Percentiles rank a stretch among this genome's conserved stretches.
Evolutionary conservation across 2,329 filamentous ascomycete genomes (phyloP).

Genomic region (Colletotrichum sp.): DNA sequence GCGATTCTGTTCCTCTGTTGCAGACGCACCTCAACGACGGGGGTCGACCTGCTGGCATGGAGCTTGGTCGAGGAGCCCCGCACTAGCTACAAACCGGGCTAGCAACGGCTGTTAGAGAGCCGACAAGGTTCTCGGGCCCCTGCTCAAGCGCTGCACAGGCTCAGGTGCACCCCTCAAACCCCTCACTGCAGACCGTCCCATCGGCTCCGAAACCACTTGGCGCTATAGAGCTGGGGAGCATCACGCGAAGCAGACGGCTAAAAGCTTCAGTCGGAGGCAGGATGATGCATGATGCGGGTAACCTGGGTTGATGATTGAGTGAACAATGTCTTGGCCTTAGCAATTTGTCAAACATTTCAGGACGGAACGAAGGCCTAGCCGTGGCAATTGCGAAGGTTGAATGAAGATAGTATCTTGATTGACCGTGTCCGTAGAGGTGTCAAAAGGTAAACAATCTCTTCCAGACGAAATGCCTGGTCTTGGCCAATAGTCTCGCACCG

Average conservation of each 20-base stretch:
- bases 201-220: not conserved
- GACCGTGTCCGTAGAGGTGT: not conserved
- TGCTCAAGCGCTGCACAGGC: not conserved
- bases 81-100: constrained; percentile 19
- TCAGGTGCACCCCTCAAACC: not conserved
- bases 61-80: constrained; percentile 18
- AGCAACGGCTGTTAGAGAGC: constrained; percentile 7
- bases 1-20: not conserved
- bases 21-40: not conserved
- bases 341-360: not conserved
- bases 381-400: not conserved
- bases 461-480: not conserved
- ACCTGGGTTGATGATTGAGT: not conserved
- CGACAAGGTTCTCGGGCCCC: constrained; percentile 13
- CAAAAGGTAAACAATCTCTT: not conserved
- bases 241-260: not conserved
- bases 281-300: not conserved
- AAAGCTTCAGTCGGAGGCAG: not conserved
- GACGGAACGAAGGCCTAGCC: not conserved
- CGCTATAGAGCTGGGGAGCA: not conserved
- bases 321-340: not conserved
- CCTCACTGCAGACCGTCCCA: constrained; percentile 1
- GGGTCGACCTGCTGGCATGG: constrained; percentile 4
- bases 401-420: not conserved
- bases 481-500: not conserved